Evolutionary conservation across 2,329 filamentous ascomycete genomes (phyloP).

Genomic region (Aspergillus felis): DNA sequence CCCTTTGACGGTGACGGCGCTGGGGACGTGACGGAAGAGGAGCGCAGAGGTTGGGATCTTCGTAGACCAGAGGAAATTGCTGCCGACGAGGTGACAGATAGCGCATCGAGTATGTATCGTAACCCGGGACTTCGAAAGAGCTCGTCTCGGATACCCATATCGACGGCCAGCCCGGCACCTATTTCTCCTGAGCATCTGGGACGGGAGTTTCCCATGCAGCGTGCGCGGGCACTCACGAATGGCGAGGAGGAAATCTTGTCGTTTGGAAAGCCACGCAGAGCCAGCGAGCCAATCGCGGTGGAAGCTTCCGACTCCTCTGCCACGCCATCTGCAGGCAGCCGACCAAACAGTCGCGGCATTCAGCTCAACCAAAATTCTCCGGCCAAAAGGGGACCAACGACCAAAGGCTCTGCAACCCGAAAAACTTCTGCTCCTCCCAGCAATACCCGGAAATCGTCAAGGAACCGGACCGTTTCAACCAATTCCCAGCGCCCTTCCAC

Average conservation of each 20-base stretch:
- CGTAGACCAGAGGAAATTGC: conserved; percentile 75
- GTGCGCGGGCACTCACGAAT: conserved; percentile 56
- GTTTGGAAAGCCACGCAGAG: conserved; percentile 60
- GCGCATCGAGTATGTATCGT: conserved; percentile 47
- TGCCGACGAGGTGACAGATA: conserved; percentile 40
- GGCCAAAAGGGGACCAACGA: conserved; percentile 26
- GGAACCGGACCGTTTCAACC: conserved; percentile 32
- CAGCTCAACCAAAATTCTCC: conserved; percentile 23
- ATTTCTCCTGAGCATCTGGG: conserved; percentile 69
- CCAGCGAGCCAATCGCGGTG: conserved; percentile 53
- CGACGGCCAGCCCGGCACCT: conserved; percentile 73
- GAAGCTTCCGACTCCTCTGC: conserved; percentile 19
- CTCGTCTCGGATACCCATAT: conserved; percentile 80
- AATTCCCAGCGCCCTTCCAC: conserved; percentile 56
- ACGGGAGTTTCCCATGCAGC: conserved; percentile 64
- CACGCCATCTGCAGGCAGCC: conserved; percentile 25
- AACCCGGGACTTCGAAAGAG: conserved; percentile 55
- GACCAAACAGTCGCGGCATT: conserved; percentile 31
- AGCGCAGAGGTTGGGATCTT: conserved; percentile 63
- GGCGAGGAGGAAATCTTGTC: conserved; percentile 59
- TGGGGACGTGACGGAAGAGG: conserved; percentile 38
- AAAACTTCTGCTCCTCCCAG: conserved; percentile 37
- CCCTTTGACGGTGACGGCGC: conserved; percentile 37
- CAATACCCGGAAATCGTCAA: conserved; percentile 35
- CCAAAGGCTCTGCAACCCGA: conserved; percentile 25